Conservation (phyloP, 163 green algal species). For the Prototheca wickerhamii region DNA sequence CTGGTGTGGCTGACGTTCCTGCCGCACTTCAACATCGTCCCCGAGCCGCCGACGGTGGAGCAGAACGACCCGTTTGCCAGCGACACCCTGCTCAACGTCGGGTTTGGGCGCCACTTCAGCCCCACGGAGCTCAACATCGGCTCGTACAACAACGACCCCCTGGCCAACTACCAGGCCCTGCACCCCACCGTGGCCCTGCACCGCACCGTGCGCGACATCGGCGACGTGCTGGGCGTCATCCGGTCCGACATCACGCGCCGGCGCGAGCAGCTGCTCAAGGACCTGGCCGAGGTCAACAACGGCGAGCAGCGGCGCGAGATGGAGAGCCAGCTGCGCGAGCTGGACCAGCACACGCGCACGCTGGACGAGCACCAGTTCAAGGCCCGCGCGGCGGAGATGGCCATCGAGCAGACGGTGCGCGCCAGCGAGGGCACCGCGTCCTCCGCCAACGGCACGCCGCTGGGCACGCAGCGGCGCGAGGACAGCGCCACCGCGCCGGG, state of each 20-base stretch:
- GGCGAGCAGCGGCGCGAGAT: neutral
- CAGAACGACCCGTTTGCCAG: neutral
- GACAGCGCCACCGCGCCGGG: neutral
- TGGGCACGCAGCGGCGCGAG: neutral
- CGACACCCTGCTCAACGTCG: slow-evolving; percentile 14
- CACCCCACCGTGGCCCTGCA: neutral
- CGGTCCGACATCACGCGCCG: neutral
- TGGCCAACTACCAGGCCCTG: neutral
- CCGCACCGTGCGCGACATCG: neutral
- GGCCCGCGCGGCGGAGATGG: neutral
- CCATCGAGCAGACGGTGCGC: neutral
- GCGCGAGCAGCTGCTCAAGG: slow-evolving; percentile 1
- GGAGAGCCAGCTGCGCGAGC: neutral
- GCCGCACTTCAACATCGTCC: slow-evolving; percentile 42
- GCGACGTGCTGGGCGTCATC: neutral
- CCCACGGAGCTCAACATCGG: slow-evolving; percentile 10
- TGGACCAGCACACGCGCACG: neutral
- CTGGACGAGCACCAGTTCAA: neutral
- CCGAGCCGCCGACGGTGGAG: slow-evolving; percentile 7
- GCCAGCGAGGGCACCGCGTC: neutral
- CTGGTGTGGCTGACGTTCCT: slow-evolving; percentile 32
- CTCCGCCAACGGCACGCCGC: neutral
- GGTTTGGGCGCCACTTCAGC: slow-evolving; percentile 11
- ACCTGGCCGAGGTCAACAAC: neutral
- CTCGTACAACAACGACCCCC: slow-evolving; percentile 23